Base-by-base conservation (phyloP, 208 protist species). In the Herpetomonas muscarum region DNA sequence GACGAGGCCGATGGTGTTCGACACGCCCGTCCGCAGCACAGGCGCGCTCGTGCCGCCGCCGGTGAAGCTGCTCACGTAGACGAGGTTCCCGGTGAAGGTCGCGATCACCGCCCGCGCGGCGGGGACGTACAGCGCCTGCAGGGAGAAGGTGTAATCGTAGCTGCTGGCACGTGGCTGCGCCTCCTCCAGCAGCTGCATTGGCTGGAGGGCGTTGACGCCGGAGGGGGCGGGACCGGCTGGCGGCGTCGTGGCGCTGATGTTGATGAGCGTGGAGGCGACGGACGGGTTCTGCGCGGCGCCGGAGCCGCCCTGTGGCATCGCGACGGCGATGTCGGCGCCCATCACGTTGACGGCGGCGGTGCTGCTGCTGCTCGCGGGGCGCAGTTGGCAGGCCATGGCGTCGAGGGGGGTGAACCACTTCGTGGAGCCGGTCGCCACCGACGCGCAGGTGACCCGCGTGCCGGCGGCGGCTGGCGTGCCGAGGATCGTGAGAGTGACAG, bases 341-440 rank as follows among this genome's bases (percentile, higher is more conserved):
- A 89, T 25, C 9, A 70, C 81, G 67, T 84, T 90, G 37, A 93
- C 67, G n/a, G 55, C 48, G 31, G 50, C 32, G 30, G n/a, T n/a
- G n/a, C 79, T 83, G 12, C 37, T 62, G 22, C 64, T 58, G 45
- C 78, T 74, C 2, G 63, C 68, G 10, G 86, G 74, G n/a, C 30
- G 41, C 17, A 81, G 54, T 10, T 56, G 70, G 50, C 87, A 93
- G 26, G 15, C 26, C 47, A 93, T 61, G 28, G 56, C 49, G 32
- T 85, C 76, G 3, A 63, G 26, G 19, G 84, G 74, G 13, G 61
- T 64, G 73, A 82, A 87, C 76, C 79, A 93, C 36, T 39, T 24
- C 21, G 21, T 52, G 3, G 87, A 93, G 12, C 63, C 67, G 0
- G 80, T 76, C 7, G 49, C 47, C 5, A 13, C 61, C 0, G 87